Conservation (phyloP, 768 basidiomycete species). For the Suillus subluteus region DNA sequence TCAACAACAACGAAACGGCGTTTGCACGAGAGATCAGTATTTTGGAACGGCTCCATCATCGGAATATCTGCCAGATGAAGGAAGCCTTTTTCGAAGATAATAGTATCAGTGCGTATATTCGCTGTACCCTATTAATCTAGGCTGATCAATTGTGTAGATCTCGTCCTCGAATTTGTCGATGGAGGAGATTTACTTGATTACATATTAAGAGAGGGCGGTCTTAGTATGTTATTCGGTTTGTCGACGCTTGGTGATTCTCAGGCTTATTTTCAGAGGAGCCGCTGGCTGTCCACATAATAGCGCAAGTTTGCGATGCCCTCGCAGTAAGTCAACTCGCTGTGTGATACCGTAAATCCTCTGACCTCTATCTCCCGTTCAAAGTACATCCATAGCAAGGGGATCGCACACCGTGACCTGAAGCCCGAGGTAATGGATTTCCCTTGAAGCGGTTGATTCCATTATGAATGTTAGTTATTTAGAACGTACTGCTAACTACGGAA, state of each 20-base stretch:
- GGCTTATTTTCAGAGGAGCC: conserved; percentile 45
- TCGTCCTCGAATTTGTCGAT: conserved; percentile 83
- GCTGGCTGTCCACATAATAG: conserved; percentile 69
- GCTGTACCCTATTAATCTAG: neutral
- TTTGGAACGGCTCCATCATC: conserved; percentile 75
- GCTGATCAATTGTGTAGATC: conserved; percentile 50
- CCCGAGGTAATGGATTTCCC: conserved; percentile 58
- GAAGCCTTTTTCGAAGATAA: conserved; percentile 75
- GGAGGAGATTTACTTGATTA: conserved; percentile 90
- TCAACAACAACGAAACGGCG: conserved; percentile 35
- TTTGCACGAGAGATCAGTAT: conserved; percentile 81
- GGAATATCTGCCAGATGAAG: conserved; percentile 79
- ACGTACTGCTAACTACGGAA: conserved; percentile 79
- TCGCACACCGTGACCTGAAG: conserved; percentile 94
- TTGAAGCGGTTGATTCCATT: conserved; percentile 11
- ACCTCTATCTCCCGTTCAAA: conserved; percentile 19
- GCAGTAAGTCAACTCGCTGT: conserved; percentile 48
- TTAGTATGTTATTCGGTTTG: conserved; percentile 49
- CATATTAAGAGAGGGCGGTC: conserved; percentile 62
- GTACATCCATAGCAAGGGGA: conserved; percentile 75
- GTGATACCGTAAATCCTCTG: conserved; percentile 1
- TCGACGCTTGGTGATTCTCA: neutral
- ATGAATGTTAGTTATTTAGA: conserved; percentile 43
- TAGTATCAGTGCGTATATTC: conserved; percentile 54
- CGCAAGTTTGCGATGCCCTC: conserved; percentile 82